Evolutionary conservation across 164 flowering plant genomes (phyloP).

Genomic region (Cinnamomum chago): DNA sequence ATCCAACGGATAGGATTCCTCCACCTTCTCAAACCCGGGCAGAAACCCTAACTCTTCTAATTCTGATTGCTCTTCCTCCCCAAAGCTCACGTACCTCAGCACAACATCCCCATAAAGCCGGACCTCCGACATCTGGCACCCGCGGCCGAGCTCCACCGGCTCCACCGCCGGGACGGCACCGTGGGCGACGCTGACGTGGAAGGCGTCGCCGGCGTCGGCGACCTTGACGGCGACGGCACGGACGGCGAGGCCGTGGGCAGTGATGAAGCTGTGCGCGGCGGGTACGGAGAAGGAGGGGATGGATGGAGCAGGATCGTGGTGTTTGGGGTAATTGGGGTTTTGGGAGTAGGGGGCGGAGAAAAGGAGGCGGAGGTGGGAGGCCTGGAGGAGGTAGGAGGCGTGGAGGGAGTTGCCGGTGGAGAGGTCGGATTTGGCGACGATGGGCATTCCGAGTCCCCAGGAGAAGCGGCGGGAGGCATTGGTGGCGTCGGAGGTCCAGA

Average conservation of each 20-base stretch:
- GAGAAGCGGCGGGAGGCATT: slow-evolving; percentile 66
- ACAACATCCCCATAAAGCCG: slow-evolving; percentile 75
- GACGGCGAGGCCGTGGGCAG: slow-evolving; percentile 73
- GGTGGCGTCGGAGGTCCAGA: slow-evolving; percentile 83
- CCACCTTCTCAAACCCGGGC: slow-evolving; percentile 53
- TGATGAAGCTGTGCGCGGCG: slow-evolving; percentile 40
- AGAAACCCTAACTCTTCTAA: slow-evolving; percentile 35
- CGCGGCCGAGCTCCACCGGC: slow-evolving; percentile 16
- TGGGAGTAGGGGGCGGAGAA: slow-evolving; percentile 86
- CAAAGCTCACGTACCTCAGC: slow-evolving; percentile 52
- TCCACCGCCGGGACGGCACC: slow-evolving; percentile 51
- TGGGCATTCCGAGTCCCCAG: slow-evolving; percentile 77
- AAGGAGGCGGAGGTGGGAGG: slow-evolving; percentile 60
- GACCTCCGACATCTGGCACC: slow-evolving; percentile 42
- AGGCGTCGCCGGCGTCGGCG: slow-evolving; percentile 55
- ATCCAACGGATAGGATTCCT: slow-evolving; percentile 40
- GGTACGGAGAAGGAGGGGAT: slow-evolving; percentile 54
- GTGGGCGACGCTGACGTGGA: slow-evolving; percentile 37
- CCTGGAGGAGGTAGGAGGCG: slow-evolving; percentile 76
- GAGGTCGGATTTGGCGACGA: slow-evolving; percentile 72
- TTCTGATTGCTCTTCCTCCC: slow-evolving; percentile 2
- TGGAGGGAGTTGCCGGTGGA: slow-evolving; percentile 76
- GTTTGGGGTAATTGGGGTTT: slow-evolving; percentile 21
- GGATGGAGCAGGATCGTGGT: slow-evolving; percentile 31
- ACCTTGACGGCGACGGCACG: slow-evolving; percentile 70